Conservation (phyloP, 1,139 yeast species). For the Blastobotrys indianensis region DNA sequence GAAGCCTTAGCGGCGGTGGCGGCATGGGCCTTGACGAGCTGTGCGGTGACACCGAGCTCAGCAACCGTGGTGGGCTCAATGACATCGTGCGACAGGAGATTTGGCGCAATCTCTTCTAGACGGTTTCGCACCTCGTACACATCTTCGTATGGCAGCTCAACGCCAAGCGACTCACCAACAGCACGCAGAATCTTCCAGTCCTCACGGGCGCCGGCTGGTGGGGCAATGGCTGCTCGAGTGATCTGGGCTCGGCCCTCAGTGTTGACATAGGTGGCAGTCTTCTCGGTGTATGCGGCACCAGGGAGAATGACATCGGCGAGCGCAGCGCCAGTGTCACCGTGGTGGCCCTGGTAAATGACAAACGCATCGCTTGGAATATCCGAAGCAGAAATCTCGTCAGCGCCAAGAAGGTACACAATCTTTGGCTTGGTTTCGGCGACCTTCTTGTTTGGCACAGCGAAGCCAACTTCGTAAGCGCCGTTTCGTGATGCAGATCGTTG, state of each 20-base stretch:
- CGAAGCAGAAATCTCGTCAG: constrained; percentile 67
- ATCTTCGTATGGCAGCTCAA: constrained; percentile 74
- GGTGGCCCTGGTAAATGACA: constrained; percentile 89
- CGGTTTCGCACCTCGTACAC: constrained; percentile 62
- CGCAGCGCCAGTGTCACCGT: constrained; percentile 87
- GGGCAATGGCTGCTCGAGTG: constrained; percentile 81
- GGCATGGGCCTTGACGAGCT: constrained; percentile 36
- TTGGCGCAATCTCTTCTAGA: constrained; percentile 75
- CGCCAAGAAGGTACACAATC: constrained; percentile 74
- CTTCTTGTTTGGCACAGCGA: constrained; percentile 49
- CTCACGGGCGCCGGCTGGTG: constrained; percentile 91
- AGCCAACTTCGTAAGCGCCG: constrained; percentile 83
- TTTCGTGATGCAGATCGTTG: constrained; percentile 85
- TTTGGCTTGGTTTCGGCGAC: constrained; percentile 56
- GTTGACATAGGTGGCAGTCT: constrained; percentile 80
- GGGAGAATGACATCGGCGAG: constrained; percentile 85
- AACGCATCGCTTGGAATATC: constrained; percentile 82
- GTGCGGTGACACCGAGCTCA: constrained; percentile 52
- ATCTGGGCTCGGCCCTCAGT: constrained; percentile 87
- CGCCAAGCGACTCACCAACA: constrained; percentile 68
- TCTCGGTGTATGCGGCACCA: constrained; percentile 86
- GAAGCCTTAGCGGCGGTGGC: constrained; percentile 38
- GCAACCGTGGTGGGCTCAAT: constrained; percentile 61
- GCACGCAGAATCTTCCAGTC: constrained; percentile 91
- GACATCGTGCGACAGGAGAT: constrained; percentile 68